A percentile compares a stretch with the other conserved stretches of the same genome.
phyloP scores from a whole-genome alignment of 2,329 filamentous ascomycete genomes.

The Hypoxylon sp. region DNA sequence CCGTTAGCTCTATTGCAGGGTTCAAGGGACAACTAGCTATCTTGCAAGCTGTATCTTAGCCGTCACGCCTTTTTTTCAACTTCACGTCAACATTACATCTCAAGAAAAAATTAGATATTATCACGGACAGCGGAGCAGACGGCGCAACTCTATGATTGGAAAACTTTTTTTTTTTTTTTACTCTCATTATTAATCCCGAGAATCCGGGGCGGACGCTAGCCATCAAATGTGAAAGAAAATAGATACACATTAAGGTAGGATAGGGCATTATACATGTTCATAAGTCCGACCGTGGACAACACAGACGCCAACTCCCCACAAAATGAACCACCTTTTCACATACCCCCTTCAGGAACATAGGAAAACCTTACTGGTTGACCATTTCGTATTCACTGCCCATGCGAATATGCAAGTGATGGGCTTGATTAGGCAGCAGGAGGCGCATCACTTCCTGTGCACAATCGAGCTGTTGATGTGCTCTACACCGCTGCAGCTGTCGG shows the following conservation, averaged over 20 bases:
- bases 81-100: slow-evolving; percentile 35
- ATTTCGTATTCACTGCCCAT: slow-evolving; percentile 23
- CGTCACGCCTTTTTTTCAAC: slow-evolving; percentile 38
- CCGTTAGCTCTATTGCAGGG: slow-evolving; percentile 7
- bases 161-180: slow-evolving; percentile 1
- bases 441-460: slow-evolving; percentile 35
- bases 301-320: slow-evolving; percentile 27
- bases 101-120: too few species aligned
- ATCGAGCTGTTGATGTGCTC: slow-evolving; percentile 40
- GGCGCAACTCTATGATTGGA: too few species aligned
- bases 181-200: slow-evolving; percentile 10
- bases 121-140: too few species aligned
- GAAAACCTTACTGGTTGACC: slow-evolving; percentile 11
- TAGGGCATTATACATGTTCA: slow-evolving; percentile 29
- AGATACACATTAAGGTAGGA: slow-evolving; percentile 28
- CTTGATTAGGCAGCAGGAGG: slow-evolving; percentile 16
- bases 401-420: slow-evolving; percentile 22
- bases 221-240: not conserved
- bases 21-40: slow-evolving; percentile 16
- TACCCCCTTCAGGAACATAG: slow-evolving; percentile 15
- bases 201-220: slow-evolving; percentile 10
- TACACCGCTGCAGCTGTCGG: slow-evolving; percentile 45
- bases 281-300: slow-evolving; percentile 9
- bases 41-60: slow-evolving; percentile 16
- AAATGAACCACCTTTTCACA: not conserved